Evolutionary conservation across 169 alveolate genomes (phyloP).

Genomic region (Plasmodium inui): DNA sequence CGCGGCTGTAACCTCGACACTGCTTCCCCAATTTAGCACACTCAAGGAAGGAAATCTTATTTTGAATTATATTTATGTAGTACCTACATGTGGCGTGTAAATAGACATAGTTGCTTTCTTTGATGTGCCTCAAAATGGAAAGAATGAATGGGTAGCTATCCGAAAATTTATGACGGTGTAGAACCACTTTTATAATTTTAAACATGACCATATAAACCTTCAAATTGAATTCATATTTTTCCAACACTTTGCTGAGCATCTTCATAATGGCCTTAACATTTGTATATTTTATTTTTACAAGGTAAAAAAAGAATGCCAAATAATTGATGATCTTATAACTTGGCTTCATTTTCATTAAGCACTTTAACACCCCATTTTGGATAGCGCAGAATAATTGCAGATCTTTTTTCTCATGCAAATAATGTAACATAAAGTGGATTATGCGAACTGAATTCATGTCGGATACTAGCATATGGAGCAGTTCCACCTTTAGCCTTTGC

Average conservation of each 20-base stretch:
- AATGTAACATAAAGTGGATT: conserved; percentile 12
- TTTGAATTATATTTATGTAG: conserved; percentile 30
- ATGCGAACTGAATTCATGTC: conserved; percentile 7
- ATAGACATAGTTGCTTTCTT: conserved; percentile 6
- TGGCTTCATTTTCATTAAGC: conserved; percentile 9
- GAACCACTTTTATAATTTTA: conserved; percentile 18
- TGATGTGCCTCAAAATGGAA: conserved; percentile 24
- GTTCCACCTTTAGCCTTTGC: neutral
- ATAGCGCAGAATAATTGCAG: conserved; percentile 23
- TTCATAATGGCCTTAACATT: conserved; percentile 12
- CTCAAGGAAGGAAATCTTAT: conserved; percentile 18
- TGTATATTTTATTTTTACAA: conserved; percentile 30
- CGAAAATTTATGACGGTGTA: conserved; percentile 13
- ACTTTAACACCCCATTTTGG: conserved; percentile 18
- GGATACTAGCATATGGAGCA: conserved; percentile 1
- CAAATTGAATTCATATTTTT: conserved; percentile 25
- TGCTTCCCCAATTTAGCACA: neutral
- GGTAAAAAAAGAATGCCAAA: conserved; percentile 28
- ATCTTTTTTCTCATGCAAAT: conserved; percentile 43
- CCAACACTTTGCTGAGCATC: conserved; percentile 28
- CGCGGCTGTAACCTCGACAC: neutral
- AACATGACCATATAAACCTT: conserved; percentile 38
- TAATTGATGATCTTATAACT: conserved; percentile 18
- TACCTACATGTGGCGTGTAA: conserved; percentile 12
- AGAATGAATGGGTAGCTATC: conserved; percentile 23